Base-by-base conservation (phyloP, 2,329 filamentous ascomycete genomes). In the Aspergillus phoenicis region DNA sequence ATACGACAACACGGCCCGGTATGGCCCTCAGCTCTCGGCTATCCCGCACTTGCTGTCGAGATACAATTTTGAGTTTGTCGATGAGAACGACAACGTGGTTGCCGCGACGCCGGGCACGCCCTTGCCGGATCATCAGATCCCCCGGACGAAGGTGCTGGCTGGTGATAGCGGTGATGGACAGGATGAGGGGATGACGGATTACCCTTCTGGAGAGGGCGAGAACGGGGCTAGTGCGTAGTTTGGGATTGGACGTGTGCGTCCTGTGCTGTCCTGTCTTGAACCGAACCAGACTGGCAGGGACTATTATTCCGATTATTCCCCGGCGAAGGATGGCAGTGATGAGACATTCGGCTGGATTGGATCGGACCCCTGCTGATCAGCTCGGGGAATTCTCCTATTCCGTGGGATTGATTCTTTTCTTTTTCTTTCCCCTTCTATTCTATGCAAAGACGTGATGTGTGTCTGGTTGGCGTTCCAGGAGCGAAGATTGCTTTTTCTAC, bases 41-140 rank as follows among this genome's bases (percentile, higher is more conserved):
- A 98, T 99, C 59, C 95, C 95, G 0, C 95, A 99, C 75, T 84
- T 98, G 4, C 85, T 99, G 10, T 97, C 93, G 65, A 86, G 93
- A 58, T 99, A 98, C 80, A 96, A 97, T 78, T 98, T 98, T 74
- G 93, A 99, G 74, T 98, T 97, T 70, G 90, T 98, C 48, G 92
- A 99, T 75, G 95, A 99, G 79, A 85, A 91, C 52, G 94, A 93
- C 61, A 89, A 96, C 59, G 89, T 96, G 6, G 91, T 94, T 22
- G 91, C 93, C 2, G 84, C 88, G 28, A 97, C 93, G 3, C 93
- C 93, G 0, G 92, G 93, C 5, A 83, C 86, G 2, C 85, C 84
- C 1, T 83, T 86, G 13, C 82, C 85, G 8, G 83, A 82, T n/a
- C 72, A 74, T 15, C 85, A 86, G 62, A 80, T 85, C 11, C 87